Evolutionary conservation across 306 rosid species (phyloP), one percentile per base, ranked within the genome.

Genomic region (Senna tora): DNA sequence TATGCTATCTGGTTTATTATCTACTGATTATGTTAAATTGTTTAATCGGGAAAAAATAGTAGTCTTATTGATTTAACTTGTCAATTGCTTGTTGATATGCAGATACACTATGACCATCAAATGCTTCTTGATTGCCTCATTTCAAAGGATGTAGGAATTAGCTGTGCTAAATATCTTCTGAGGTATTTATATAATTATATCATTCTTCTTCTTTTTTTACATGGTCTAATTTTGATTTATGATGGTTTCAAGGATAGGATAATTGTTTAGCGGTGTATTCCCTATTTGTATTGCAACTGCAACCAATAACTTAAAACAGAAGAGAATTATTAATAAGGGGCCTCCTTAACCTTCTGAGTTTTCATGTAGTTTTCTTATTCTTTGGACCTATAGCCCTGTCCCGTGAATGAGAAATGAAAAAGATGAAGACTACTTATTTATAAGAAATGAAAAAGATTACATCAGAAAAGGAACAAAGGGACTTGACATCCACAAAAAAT

Each of bases 71-170:
- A 22, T 67, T 21, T 21, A 22, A 66, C 59, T 67, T 32, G 69
- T 65, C 16, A 11, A 47, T 79, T 57, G 71, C 68, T 75, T 54
- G 56, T 38, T 41, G 54, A 52, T 78, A 74, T 81, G 83, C 94
- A 93, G 98, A 86, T 93, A 84, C 90, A 82, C 81, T 93, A 93
- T 78, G 98, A 93, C 74, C 98, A 90, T 69, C 90, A 86, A 75
- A 90, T 93, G 83, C 94, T 93, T 74, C 88, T 93, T 76, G 97
- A 90, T 78, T 93, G 90, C 79, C 98, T 90, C 79, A 89, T 93
- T 71, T 89, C 97, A 3, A 93, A 89, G 77, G 92, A 93, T 84
- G 81, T 90, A 9, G 97, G 98, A 83, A 84, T 81, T 60, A 84
- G 82, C 73, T 93, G 96, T 75, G 92, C 85, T 72, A 92, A 93